phyloP scores from a whole-genome alignment of 2,329 filamentous ascomycete species.

The Cryoendolithus antarcticus region DNA sequence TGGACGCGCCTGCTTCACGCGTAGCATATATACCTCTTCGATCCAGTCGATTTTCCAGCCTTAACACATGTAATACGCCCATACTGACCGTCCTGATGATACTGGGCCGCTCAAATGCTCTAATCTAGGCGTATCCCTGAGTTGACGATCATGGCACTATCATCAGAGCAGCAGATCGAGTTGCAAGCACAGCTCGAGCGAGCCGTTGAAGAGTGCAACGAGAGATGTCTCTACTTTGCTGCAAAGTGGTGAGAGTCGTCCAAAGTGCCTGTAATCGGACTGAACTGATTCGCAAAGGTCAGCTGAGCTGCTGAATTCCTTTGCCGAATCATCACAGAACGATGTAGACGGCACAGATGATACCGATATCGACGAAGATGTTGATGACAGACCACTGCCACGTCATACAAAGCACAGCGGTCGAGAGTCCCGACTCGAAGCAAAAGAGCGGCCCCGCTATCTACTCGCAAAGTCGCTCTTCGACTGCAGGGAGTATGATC shows the following conservation, averaged over 20 bases:
- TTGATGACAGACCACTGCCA: conserved; percentile 10
- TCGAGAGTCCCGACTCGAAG: conserved; percentile 63
- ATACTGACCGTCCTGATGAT: too few species aligned
- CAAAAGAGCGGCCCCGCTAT: conserved; percentile 68
- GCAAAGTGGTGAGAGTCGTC: conserved; percentile 65
- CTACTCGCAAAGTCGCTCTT: conserved; percentile 88
- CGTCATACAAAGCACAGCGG: conserved; percentile 39
- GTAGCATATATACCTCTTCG: too few species aligned
- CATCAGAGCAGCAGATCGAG: conserved; percentile 38
- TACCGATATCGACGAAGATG: conserved; percentile 29
- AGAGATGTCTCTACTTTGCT: conserved; percentile 88
- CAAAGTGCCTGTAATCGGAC: background rate
- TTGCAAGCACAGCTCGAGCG: conserved; percentile 67
- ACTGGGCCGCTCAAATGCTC: too few species aligned
- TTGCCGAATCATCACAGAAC: conserved; percentile 42
- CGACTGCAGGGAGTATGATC: conserved; percentile 88
- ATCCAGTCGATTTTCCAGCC: too few species aligned
- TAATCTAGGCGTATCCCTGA: too few species aligned
- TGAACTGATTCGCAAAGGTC: conserved; percentile 48
- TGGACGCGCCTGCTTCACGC: too few species aligned
- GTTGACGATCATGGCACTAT: conserved; percentile 21
- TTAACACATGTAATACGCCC: too few species aligned
- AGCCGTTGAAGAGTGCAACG: conserved; percentile 80
- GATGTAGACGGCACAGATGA: conserved; percentile 36
- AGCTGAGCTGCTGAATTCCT: conserved; percentile 79